A percentile compares a stretch with the other conserved stretches of the same genome.
phyloP scores from a whole-genome alignment of 345 rosid genomes.

The Xanthoceras sorbifolium region DNA sequence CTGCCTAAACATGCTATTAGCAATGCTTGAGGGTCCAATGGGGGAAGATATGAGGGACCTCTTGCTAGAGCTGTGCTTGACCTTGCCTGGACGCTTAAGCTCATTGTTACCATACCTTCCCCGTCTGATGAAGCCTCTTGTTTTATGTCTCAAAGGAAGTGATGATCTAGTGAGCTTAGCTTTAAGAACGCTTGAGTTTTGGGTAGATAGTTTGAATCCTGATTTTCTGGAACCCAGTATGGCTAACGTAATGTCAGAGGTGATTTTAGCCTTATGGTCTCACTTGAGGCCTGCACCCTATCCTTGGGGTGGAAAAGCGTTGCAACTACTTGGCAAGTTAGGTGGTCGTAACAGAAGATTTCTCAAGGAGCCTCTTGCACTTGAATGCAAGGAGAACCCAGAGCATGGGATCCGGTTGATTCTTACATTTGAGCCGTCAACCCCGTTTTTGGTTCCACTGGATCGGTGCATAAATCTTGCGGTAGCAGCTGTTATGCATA shows the following conservation, averaged over 20 bases:
- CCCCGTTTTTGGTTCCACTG: constrained; percentile 91
- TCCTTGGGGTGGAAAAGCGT: constrained; percentile 92
- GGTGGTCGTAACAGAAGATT: constrained; percentile 98
- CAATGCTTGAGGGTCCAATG: constrained; percentile 97
- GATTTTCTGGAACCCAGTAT: constrained; percentile 97
- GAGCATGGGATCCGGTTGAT: constrained; percentile 97
- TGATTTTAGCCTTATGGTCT: constrained; percentile 96
- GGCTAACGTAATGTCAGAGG: constrained; percentile 97
- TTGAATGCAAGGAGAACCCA: constrained; percentile 97
- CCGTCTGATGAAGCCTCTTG: constrained; percentile 95
- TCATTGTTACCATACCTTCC: constrained; percentile 89
- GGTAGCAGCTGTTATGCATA: constrained; percentile 80
- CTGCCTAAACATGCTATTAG: constrained; percentile 83
- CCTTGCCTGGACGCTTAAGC: constrained; percentile 97
- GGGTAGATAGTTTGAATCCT: constrained; percentile 99
- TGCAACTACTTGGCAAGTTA: constrained; percentile 96
- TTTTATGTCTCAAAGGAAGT: constrained; percentile 78
- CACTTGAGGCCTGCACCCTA: constrained; percentile 91
- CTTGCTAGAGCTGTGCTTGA: constrained; percentile 88
- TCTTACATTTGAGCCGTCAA: constrained; percentile 94
- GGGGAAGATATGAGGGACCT: constrained; percentile 95
- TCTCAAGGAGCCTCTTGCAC: constrained; percentile 94
- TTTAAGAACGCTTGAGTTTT: constrained; percentile 93
- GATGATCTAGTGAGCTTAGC: constrained; percentile 90
- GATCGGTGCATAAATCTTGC: constrained; percentile 97